These are phyloP conservation scores for Apiotrichum akiyoshidainum DNA, from an alignment of 1,284 basidiomycete genomes.

Conservation along the genomic window DNA sequence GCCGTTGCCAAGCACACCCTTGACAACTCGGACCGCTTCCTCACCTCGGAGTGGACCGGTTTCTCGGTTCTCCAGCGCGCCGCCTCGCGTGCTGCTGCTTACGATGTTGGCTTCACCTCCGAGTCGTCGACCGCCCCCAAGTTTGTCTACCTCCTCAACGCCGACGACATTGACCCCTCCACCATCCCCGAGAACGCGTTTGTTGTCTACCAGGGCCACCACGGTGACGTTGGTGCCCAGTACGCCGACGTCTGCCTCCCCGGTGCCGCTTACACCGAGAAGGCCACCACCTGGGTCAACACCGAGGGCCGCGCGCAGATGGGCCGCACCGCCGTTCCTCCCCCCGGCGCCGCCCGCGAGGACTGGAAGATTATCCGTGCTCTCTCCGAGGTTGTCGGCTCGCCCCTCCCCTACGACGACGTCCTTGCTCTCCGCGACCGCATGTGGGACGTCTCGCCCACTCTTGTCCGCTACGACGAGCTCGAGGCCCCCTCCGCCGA, in stretches of 20 bases:
- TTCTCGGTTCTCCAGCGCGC: slow-evolving; percentile 85
- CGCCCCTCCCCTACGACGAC: slow-evolving; percentile 86
- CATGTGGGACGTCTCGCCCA: slow-evolving; percentile 95
- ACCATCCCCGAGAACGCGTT: slow-evolving; percentile 93
- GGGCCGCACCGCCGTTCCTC: slow-evolving; percentile 87
- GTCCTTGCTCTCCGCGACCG: slow-evolving; percentile 82
- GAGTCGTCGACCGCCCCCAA: slow-evolving; percentile 79
- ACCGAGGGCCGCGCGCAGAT: slow-evolving; percentile 92
- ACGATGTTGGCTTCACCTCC: slow-evolving; percentile 89
- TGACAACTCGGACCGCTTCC: slow-evolving; percentile 67
- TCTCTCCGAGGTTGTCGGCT: slow-evolving; percentile 80
- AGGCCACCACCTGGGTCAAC: slow-evolving; percentile 91
- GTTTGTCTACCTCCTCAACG: slow-evolving; percentile 95
- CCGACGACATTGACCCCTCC: slow-evolving; percentile 86
- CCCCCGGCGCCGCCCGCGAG: slow-evolving; percentile 89
- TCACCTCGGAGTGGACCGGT: slow-evolving; percentile 93
- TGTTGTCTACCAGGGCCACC: slow-evolving; percentile 98
- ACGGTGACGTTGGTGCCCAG: slow-evolving; percentile 94
- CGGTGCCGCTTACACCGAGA: slow-evolving; percentile 94
- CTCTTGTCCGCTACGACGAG: slow-evolving; percentile 81
- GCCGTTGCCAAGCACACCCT: slow-evolving; percentile 77
- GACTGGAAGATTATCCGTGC: slow-evolving; percentile 99
- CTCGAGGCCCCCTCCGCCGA: slow-evolving; percentile 74
- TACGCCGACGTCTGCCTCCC: slow-evolving; percentile 95
- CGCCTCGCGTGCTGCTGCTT: slow-evolving; percentile 91